Conservation (phyloP, 768 basidiomycete species). For the Mycena galopus region DNA sequence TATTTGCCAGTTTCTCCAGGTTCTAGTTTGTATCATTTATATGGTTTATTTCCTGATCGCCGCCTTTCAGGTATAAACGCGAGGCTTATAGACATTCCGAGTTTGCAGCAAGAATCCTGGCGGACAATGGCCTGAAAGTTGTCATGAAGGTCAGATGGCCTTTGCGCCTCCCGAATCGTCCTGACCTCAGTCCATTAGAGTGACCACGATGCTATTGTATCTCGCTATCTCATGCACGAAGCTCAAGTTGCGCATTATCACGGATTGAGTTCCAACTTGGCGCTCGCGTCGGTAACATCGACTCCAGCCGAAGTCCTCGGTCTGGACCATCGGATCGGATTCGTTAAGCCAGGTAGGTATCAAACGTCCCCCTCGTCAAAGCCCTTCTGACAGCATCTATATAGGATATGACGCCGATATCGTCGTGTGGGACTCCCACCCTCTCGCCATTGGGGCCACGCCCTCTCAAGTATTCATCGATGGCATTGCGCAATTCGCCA, state of each 20-base stretch:
- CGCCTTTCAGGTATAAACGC: constrained; percentile 68
- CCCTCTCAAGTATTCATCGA: constrained; percentile 89
- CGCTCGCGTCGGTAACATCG: constrained; percentile 78
- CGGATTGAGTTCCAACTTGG: constrained; percentile 74
- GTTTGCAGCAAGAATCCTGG: constrained; percentile 79
- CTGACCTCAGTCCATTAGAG: constrained; percentile 57
- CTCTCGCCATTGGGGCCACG: constrained; percentile 81
- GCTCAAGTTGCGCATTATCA: constrained; percentile 85
- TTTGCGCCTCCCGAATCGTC: too few relatives aligned
- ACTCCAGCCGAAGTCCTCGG: constrained; percentile 81
- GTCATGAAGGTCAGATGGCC: constrained; percentile 78
- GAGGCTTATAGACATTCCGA: constrained; percentile 86
- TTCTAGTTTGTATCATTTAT: neutral
- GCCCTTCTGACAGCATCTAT: neutral
- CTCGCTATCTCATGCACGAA: constrained; percentile 79
- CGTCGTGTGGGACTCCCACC: constrained; percentile 84
- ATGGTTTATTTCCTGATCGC: neutral
- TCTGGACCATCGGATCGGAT: constrained; percentile 82
- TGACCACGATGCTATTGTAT: constrained; percentile 73
- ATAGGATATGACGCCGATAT: constrained; percentile 82
- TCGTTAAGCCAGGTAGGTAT: constrained; percentile 68
- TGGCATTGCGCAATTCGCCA: constrained; percentile 77
- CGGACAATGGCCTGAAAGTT: constrained; percentile 76
- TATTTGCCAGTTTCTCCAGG: constrained; percentile 72
- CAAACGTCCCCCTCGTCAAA: neutral